Conservation (phyloP, 208 protist genomes). For the Leishmania lainsoni region DNA sequence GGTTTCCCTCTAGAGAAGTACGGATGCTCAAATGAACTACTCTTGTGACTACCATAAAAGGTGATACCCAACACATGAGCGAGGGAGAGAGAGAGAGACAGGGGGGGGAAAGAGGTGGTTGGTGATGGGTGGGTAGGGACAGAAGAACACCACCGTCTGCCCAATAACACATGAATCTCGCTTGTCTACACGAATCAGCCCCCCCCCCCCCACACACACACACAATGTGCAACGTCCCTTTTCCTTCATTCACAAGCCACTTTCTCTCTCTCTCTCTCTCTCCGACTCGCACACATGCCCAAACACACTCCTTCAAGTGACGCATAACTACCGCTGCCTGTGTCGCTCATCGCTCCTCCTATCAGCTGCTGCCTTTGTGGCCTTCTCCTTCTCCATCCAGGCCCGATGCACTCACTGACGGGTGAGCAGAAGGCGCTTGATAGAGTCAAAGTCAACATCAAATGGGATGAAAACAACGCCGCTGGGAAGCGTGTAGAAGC, state of each 20-base stretch:
- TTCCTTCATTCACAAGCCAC: background rate
- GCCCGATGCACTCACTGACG: slow-evolving; percentile 13
- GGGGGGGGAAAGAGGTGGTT: background rate
- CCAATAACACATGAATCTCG: background rate
- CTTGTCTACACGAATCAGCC: background rate
- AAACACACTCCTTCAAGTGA: background rate
- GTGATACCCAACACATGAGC: background rate
- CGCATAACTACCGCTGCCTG: background rate
- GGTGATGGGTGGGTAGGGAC: background rate
- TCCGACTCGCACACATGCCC: background rate
- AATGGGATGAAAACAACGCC: slow-evolving; percentile 83
- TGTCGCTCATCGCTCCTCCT: background rate
- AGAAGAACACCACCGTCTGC: background rate
- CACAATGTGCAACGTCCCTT: background rate
- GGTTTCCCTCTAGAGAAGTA: background rate
- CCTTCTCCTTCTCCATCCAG: background rate
- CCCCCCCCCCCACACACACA: background rate
- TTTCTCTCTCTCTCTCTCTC: background rate
- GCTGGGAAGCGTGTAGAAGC: slow-evolving; percentile 74
- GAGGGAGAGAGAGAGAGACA: background rate
- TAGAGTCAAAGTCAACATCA: slow-evolving; percentile 83
- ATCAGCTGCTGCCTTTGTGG: background rate
- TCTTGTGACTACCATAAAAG: background rate
- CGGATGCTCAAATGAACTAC: background rate
- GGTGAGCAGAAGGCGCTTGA: slow-evolving; percentile 64